Evolutionary conservation across 192 early-diverging fungal genomes (phyloP).

Genomic region (Coemansia pectinata): DNA sequence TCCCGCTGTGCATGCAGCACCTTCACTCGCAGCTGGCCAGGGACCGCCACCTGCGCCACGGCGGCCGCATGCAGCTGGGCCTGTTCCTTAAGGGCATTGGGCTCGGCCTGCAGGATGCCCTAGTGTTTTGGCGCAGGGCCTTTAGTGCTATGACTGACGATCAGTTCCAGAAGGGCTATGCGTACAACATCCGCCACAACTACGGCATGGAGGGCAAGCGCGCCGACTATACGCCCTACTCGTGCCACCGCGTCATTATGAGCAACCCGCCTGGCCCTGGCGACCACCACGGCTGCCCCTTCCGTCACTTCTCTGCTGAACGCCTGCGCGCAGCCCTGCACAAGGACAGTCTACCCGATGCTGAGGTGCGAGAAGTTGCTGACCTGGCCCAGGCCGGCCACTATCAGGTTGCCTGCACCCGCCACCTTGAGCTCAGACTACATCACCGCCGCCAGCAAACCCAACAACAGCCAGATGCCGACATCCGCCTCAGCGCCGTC

Average conservation of each 20-base stretch:
- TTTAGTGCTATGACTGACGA: constrained; percentile 82
- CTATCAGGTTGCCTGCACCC: constrained; percentile 93
- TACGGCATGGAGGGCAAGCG: constrained; percentile 95
- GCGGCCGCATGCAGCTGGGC: constrained; percentile 86
- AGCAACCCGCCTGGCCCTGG: constrained; percentile 73
- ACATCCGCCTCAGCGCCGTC: constrained; percentile 63
- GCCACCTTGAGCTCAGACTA: constrained; percentile 76
- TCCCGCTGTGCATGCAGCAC: constrained; percentile 92
- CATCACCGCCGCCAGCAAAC: constrained; percentile 18
- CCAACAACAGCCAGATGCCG: constrained; percentile 8
- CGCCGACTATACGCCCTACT: constrained; percentile 73
- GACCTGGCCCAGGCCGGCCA: constrained; percentile 70
- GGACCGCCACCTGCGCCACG: constrained; percentile 84
- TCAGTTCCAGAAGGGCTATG: constrained; percentile 89
- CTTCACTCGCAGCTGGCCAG: constrained; percentile 69
- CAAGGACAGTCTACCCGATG: constrained; percentile 60
- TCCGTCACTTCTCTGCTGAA: constrained; percentile 73
- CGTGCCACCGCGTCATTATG: constrained; percentile 87
- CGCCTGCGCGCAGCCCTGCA: constrained; percentile 65
- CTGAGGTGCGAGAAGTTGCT: constrained; percentile 65
- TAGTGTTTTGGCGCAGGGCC: constrained; percentile 87
- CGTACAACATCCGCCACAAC: constrained; percentile 95
- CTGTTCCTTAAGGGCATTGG: constrained; percentile 97
- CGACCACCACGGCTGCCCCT: constrained; percentile 96
- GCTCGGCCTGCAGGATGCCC: constrained; percentile 82